Evolutionary conservation across 2,329 filamentous ascomycete genomes (phyloP).

Genomic region (Phaeosphaeriaceae sp.): DNA sequence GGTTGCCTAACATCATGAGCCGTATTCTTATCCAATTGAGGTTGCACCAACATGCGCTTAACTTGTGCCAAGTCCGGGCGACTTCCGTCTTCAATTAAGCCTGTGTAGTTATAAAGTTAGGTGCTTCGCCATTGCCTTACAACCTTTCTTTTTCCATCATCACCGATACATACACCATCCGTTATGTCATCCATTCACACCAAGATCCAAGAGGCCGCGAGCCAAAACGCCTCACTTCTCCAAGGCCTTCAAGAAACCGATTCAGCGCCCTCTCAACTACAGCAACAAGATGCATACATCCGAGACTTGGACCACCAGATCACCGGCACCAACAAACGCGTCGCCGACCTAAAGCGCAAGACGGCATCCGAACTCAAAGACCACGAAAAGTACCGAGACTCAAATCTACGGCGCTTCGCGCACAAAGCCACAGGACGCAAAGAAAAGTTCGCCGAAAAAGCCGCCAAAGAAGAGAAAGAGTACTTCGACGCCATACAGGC

Average conservation of each 20-base stretch:
- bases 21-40: background rate
- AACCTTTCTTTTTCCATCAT: background rate
- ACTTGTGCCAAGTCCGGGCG: background rate
- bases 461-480: slow-evolving; percentile 44
- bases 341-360: slow-evolving; percentile 22
- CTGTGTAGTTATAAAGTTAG: background rate
- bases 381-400: slow-evolving; percentile 45
- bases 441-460: slow-evolving; percentile 38
- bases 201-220: slow-evolving; percentile 35
- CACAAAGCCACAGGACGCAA: slow-evolving; percentile 41
- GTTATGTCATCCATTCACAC: slow-evolving; percentile 31
- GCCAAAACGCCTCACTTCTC: slow-evolving; percentile 34
- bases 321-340: slow-evolving; percentile 20
- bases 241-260: slow-evolving; percentile 37
- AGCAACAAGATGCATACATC: slow-evolving; percentile 40
- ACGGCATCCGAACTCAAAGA: slow-evolving; percentile 35
- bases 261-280: slow-evolving; percentile 36
- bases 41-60: background rate
- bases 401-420: slow-evolving; percentile 38
- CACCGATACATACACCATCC: background rate
- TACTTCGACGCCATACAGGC: slow-evolving; percentile 44
- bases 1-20: slow-evolving; percentile 4
- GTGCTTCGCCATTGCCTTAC: background rate
- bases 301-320: slow-evolving; percentile 35
- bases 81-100: background rate